These are phyloP conservation scores for Aspergillus aculeatinus DNA, from an alignment of 2,329 filamentous ascomycete species.

Conservation along the genomic window DNA sequence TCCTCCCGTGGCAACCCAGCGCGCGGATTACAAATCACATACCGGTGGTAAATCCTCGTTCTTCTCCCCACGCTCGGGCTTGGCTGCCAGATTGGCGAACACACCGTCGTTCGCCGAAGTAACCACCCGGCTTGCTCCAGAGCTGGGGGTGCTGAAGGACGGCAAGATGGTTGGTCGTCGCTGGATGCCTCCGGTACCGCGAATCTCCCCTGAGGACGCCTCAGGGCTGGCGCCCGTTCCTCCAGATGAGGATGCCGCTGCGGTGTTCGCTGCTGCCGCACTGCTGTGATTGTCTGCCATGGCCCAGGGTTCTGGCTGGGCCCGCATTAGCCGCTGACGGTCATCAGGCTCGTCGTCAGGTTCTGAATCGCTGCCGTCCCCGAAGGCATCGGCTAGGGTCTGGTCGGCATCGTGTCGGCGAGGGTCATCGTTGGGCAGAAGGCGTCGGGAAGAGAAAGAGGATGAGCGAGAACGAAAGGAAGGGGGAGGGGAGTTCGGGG, in stretches of 20 bases:
- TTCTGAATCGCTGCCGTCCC: conserved; percentile 71
- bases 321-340: conserved; percentile 79
- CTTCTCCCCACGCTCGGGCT: conserved; percentile 77
- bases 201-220: conserved; percentile 19
- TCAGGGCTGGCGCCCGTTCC: conserved; percentile 9
- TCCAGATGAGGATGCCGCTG: conserved; percentile 29
- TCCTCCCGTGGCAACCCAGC: not conserved
- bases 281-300: conserved; percentile 31
- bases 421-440: conserved; percentile 52
- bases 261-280: conserved; percentile 10
- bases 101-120: conserved; percentile 87
- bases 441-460: conserved; percentile 57
- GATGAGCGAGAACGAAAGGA: conserved; percentile 87
- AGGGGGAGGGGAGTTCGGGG: conserved; percentile 55
- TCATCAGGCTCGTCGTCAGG: conserved; percentile 73
- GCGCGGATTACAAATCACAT: conserved; percentile 45
- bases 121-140: conserved; percentile 54
- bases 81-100: conserved; percentile 90
- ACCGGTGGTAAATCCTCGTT: conserved; percentile 92
- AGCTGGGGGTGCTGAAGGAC: conserved; percentile 44
- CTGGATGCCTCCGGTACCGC: conserved; percentile 32
- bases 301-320: conserved; percentile 45
- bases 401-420: conserved; percentile 63
- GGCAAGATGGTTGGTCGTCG: conserved; percentile 57
- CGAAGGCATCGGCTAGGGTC: conserved; percentile 90